Conservation (phyloP, 225 moss, liverwort and hornwort genomes). For the Polytrichum commune region DNA sequence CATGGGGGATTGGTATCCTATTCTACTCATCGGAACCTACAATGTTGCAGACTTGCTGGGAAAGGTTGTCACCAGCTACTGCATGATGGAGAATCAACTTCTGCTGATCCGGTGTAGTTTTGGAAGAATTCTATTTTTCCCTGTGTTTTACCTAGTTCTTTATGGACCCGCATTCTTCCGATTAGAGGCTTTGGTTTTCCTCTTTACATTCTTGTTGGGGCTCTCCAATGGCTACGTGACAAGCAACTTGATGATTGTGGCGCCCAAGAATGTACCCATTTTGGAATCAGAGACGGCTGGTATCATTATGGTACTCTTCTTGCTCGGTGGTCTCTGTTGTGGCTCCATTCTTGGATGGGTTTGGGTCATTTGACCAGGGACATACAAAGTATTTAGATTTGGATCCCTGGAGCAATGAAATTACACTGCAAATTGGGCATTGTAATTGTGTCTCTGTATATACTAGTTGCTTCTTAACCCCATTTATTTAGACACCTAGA, state of each 20-base stretch:
- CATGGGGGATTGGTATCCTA: conserved; percentile 80
- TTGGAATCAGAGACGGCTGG: conserved; percentile 66
- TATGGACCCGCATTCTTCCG: conserved; percentile 69
- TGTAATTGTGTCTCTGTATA: no score
- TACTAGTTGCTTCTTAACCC: no score
- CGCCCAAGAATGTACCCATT: conserved; percentile 68
- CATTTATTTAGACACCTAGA: no score
- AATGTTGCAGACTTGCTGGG: conserved; percentile 71
- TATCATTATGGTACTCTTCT: conserved; percentile 67
- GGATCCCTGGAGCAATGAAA: no score
- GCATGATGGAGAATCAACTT: conserved; percentile 42
- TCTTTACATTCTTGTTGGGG: conserved; percentile 66
- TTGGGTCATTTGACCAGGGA: conserved; percentile 49
- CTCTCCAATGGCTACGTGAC: conserved; percentile 79
- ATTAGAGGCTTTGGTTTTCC: conserved; percentile 65
- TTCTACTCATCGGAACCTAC: conserved; percentile 59
- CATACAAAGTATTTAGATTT: no score
- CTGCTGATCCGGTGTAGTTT: conserved; percentile 39
- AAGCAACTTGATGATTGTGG: conserved; percentile 61
- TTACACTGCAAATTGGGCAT: no score
- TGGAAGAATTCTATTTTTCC: conserved; percentile 68
- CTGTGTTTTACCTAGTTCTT: conserved; percentile 53
- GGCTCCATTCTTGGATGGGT: conserved; percentile 59
- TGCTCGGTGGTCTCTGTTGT: conserved; percentile 31
- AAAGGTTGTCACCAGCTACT: conserved; percentile 53